These are phyloP conservation scores for Vigna nakashimae DNA, from an alignment of 306 rosid species.

Conservation along the genomic window DNA sequence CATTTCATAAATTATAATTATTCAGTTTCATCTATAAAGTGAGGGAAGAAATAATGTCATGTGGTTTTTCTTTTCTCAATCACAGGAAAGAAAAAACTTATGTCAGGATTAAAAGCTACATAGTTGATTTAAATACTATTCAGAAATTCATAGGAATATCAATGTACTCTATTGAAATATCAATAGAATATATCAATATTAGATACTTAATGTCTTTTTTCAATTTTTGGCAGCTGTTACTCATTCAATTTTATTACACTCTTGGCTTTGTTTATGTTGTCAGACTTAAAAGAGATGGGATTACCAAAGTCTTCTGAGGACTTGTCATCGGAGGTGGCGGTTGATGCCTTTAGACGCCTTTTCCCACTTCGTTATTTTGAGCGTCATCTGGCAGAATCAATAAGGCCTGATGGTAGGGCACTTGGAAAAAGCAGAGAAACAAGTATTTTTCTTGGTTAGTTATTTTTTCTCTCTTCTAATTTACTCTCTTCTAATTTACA, in stretches of 20 bases:
- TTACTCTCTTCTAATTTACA: not conserved
- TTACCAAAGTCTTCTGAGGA: slow-evolving; percentile 67
- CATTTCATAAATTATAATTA: not conserved
- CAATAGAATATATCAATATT: not conserved
- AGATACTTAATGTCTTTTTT: not conserved
- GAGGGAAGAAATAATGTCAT: not conserved
- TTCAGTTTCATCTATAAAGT: not conserved
- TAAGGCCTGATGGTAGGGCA: slow-evolving; percentile 84
- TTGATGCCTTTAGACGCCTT: slow-evolving; percentile 85
- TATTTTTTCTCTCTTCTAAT: not conserved
- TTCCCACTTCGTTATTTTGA: slow-evolving; percentile 81
- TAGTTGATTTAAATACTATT: not conserved
- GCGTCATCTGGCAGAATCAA: slow-evolving; percentile 83
- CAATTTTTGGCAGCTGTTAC: not conserved
- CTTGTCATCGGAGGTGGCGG: slow-evolving; percentile 78
- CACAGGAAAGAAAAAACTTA: not conserved
- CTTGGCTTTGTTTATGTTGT: not conserved
- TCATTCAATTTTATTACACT: not conserved
- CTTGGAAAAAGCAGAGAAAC: slow-evolving; percentile 79
- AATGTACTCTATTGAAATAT: too few relatives aligned
- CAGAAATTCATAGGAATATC: too few relatives aligned
- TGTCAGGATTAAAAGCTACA: not conserved
- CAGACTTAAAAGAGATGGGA: slow-evolving; percentile 52
- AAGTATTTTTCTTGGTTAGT: slow-evolving; percentile 78
- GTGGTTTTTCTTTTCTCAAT: not conserved